Percentiles rank a stretch among this genome's conserved stretches.
These are phyloP conservation scores for Neurospora sp. DNA, from an alignment of 495 filamentous ascomycete genomes.

Conservation along the genomic window DNA sequence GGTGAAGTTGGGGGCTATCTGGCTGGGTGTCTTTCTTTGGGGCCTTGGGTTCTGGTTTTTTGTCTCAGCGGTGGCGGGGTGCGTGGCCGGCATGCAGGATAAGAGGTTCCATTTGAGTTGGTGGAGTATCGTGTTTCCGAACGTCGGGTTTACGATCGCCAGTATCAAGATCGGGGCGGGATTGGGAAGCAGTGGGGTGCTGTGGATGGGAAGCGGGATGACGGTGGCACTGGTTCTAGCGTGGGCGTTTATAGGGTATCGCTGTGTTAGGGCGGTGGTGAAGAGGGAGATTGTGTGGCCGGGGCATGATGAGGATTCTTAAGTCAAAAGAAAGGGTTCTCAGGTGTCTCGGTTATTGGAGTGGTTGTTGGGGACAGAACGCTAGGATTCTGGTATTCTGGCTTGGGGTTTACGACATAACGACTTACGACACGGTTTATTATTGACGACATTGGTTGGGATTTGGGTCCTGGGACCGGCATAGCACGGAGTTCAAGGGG, in stretches of 20 bases:
- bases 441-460: not conserved
- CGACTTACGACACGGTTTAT: not conserved
- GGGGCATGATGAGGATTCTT: conserved; percentile 51
- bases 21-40: conserved; percentile 56
- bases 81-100: conserved; percentile 41
- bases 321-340: no score
- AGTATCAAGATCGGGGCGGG: conserved; percentile 37
- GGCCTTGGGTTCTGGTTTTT: conserved; percentile 66
- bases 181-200: conserved; percentile 30
- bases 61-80: conserved; percentile 43
- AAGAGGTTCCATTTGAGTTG: conserved; percentile 44
- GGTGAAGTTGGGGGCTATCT: conserved; percentile 40
- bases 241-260: conserved; percentile 47
- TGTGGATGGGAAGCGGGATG: conserved; percentile 40
- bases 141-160: conserved; percentile 44
- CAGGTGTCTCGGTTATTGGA: no score
- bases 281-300: conserved; percentile 48
- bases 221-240: conserved; percentile 45
- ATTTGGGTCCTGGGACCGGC: not conserved
- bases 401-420: not conserved
- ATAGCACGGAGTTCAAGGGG: not conserved
- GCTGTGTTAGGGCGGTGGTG: conserved; percentile 44
- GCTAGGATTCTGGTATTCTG: not conserved
- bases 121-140: conserved; percentile 51
- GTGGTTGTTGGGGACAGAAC: not conserved